Conservation (phyloP, 2,329 filamentous ascomycete species). For the Cucurbitaria berberidis region DNA sequence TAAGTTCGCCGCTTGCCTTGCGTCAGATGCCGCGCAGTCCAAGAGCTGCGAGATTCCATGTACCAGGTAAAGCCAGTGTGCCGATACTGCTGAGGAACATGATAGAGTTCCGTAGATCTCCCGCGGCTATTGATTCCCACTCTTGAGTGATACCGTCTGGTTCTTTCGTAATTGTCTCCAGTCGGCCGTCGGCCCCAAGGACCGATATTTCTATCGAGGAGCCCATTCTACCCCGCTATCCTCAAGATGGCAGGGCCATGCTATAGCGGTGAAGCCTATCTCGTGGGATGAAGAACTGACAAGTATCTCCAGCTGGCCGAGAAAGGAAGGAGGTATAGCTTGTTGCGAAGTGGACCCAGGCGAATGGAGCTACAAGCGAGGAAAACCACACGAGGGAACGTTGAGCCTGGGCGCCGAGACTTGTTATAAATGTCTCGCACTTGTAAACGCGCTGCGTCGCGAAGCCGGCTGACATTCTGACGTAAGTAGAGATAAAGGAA, state of each 20-base stretch:
- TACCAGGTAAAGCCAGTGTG: constrained; percentile 9
- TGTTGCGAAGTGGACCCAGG: constrained; percentile 1
- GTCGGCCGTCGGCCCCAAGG: constrained; percentile 15
- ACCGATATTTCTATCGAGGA: constrained; percentile 1
- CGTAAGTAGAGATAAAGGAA: constrained; percentile 33
- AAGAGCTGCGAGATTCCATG: constrained; percentile 14
- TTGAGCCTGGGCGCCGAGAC: constrained; percentile 32
- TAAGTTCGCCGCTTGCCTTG: background rate
- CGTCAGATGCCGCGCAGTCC: constrained; percentile 23
- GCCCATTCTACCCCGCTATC: constrained; percentile 1
- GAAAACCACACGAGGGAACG: constrained; percentile 5
- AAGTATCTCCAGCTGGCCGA: constrained; percentile 4
- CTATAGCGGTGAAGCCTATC: constrained; percentile 9
- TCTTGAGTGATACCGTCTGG: constrained; percentile 9
- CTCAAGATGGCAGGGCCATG: constrained; percentile 5
- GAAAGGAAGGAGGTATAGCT: constrained; percentile 10
- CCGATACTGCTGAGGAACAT: constrained; percentile 2
- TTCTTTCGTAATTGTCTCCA: constrained; percentile 16
- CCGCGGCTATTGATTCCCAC: constrained; percentile 1
- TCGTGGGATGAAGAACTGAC: constrained; percentile 9
- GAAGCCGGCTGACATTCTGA: constrained; percentile 13
- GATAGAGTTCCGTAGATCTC: constrained; percentile 1
- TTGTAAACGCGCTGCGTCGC: constrained; percentile 14
- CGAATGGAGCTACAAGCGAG: constrained; percentile 9
- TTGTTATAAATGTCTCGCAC: constrained; percentile 14